Evolutionary conservation across 495 filamentous ascomycete species (phyloP).

Genomic region (Talaromyces borbonicus): DNA sequence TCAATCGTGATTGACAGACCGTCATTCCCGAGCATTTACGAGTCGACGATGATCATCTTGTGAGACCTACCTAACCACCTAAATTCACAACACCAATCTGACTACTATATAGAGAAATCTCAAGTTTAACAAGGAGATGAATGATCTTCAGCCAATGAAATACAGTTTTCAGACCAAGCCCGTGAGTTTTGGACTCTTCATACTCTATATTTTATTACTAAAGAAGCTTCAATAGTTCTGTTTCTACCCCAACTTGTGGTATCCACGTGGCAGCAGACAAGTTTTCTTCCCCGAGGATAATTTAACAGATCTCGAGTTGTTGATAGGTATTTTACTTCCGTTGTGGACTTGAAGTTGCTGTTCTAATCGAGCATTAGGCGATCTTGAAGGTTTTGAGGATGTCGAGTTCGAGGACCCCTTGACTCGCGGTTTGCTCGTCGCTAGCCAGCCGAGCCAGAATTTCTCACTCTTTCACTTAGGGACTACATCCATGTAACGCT

Average conservation of each 20-base stretch:
- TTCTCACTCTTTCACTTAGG: neutral
- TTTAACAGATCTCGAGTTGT: neutral
- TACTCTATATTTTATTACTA: neutral
- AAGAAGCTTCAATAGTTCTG: slow-evolving; percentile 2
- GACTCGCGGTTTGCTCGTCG: neutral
- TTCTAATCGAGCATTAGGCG: neutral
- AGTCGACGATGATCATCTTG: neutral
- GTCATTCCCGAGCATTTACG: neutral
- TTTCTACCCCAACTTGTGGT: slow-evolving; percentile 5
- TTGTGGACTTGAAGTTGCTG: neutral
- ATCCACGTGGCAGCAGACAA: neutral
- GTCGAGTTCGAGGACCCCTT: neutral
- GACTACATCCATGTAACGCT: neutral
- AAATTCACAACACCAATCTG: neutral
- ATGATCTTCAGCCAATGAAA: neutral
- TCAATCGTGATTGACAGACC: neutral
- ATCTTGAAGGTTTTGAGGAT: neutral
- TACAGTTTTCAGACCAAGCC: neutral
- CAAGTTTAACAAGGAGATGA: neutral
- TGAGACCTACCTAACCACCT: neutral
- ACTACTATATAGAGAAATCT: neutral
- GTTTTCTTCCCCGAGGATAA: neutral
- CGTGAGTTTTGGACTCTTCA: neutral
- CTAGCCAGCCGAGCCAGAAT: neutral
- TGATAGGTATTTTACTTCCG: neutral